Evolutionary conservation across 306 rosid genomes (phyloP).

Genomic region (Acmispon strigosus): DNA sequence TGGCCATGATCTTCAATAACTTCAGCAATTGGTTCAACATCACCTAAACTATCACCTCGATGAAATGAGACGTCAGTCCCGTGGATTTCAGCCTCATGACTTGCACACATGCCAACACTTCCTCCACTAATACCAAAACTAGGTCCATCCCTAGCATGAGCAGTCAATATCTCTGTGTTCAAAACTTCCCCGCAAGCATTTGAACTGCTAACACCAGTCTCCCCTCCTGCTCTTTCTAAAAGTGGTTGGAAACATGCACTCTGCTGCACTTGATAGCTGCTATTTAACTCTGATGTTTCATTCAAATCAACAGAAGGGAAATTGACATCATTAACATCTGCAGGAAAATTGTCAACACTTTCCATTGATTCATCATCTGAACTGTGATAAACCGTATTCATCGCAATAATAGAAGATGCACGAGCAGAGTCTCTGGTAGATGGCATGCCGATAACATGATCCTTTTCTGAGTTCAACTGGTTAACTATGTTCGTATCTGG

Average conservation of each 20-base stretch:
- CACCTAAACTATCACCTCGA: constrained; percentile 91
- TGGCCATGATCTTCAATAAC: constrained; percentile 86
- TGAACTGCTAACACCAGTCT: constrained; percentile 88
- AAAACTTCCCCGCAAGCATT: constrained; percentile 91
- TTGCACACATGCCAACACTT: constrained; percentile 98
- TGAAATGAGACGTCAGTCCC: constrained; percentile 87
- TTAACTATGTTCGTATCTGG: constrained; percentile 24
- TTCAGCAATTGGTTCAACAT: constrained; percentile 77
- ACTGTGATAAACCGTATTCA: constrained; percentile 64
- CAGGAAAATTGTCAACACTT: constrained; percentile 90
- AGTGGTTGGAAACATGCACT: constrained; percentile 60
- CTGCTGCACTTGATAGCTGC: constrained; percentile 82
- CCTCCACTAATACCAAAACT: constrained; percentile 97
- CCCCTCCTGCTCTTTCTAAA: constrained; percentile 64
- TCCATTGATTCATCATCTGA: constrained; percentile 91
- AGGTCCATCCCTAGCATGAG: constrained; percentile 73
- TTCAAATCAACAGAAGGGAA: constrained; percentile 79
- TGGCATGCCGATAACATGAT: constrained; percentile 42
- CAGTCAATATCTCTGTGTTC: constrained; percentile 74
- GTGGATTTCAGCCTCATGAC: constrained; percentile 98
- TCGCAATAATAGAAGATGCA: constrained; percentile 92
- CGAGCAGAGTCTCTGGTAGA: constrained; percentile 76
- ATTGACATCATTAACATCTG: constrained; percentile 58
- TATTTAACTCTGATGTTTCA: constrained; percentile 86
- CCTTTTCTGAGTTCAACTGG: constrained; percentile 51